Conservation (phyloP, 2,329 filamentous ascomycete species). For the Aureobasidium sp. region DNA sequence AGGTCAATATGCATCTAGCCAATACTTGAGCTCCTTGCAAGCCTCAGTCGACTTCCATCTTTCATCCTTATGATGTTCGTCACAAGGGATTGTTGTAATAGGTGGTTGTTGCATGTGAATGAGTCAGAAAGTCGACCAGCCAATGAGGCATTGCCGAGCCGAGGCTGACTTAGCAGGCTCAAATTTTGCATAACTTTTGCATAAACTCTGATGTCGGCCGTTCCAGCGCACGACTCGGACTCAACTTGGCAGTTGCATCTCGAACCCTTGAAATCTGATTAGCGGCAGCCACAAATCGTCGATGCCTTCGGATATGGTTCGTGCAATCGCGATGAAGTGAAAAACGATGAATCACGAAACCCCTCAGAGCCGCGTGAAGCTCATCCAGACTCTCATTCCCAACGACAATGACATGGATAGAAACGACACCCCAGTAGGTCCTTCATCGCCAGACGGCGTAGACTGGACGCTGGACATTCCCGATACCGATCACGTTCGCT, state of each 20-base stretch:
- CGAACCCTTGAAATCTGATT: background rate
- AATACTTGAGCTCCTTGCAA: background rate
- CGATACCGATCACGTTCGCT: slow-evolving; percentile 26
- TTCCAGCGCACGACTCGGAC: background rate
- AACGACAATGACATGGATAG: background rate
- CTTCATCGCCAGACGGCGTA: background rate
- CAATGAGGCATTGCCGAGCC: background rate
- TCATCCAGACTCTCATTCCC: background rate
- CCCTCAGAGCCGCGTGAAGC: background rate
- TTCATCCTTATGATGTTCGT: background rate
- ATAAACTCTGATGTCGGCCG: background rate
- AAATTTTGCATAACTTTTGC: background rate
- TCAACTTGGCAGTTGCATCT: background rate
- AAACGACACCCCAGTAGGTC: background rate
- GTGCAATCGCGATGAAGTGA: background rate
- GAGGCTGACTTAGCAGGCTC: background rate
- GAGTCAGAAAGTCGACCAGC: background rate
- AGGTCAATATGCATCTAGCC: background rate
- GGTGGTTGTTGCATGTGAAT: background rate
- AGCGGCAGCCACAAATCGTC: background rate
- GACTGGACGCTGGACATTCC: slow-evolving; percentile 17
- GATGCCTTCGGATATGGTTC: background rate
- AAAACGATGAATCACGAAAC: background rate
- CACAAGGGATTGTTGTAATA: too few species aligned
- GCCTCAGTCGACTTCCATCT: background rate